Percentiles rank a stretch among this genome's conserved stretches.
These are phyloP conservation scores for Fusarium graminum DNA, from an alignment of 2,329 filamentous ascomycete species.

Conservation along the genomic window DNA sequence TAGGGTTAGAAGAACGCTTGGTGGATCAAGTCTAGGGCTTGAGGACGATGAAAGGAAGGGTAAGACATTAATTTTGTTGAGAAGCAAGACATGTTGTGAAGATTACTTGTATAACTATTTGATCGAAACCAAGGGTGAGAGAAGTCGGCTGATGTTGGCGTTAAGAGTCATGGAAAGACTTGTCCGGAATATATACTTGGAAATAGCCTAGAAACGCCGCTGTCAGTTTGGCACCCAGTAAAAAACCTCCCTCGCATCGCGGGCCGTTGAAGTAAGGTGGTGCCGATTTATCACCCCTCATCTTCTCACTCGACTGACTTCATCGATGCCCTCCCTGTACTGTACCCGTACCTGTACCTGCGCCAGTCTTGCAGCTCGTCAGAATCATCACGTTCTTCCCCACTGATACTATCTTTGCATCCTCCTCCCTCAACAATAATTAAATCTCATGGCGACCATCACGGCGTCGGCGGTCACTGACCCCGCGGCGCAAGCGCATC, in stretches of 20 bases:
- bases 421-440: conserved; percentile 19
- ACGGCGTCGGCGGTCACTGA: conserved; percentile 36
- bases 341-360: conserved; percentile 34
- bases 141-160: conserved; percentile 14
- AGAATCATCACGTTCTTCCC: conserved; percentile 31
- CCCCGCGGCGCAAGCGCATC: conserved; percentile 44
- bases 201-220: conserved; percentile 32
- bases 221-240: conserved; percentile 34
- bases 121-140: conserved; percentile 19
- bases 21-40: conserved; percentile 43
- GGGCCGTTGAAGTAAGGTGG: conserved; percentile 40
- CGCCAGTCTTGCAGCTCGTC: conserved; percentile 43
- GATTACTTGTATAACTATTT: neutral
- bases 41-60: conserved; percentile 7
- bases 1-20: conserved; percentile 35
- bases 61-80: conserved; percentile 18
- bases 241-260: conserved; percentile 31
- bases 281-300: conserved; percentile 38
- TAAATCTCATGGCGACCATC: conserved; percentile 22
- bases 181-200: conserved; percentile 37
- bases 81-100: conserved; percentile 1
- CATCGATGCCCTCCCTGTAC: conserved; percentile 33
- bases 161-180: conserved; percentile 9
- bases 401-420: conserved; percentile 20
- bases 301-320: conserved; percentile 36